Base-by-base conservation (phyloP, 306 rosid species). In the Vigna radiata region DNA sequence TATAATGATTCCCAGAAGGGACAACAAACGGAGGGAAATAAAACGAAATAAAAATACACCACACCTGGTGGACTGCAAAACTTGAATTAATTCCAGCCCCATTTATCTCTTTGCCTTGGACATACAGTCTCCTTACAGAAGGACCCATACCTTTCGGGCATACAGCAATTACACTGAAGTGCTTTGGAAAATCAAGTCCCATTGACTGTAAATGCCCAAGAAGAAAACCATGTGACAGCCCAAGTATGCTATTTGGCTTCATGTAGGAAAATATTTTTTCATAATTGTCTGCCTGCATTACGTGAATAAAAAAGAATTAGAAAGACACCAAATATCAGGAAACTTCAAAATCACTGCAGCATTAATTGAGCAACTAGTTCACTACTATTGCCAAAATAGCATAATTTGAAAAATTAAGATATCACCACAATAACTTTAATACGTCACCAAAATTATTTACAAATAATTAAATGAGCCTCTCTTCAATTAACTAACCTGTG, bases 71-170 rank as follows among this genome's bases (percentile, higher is more conserved):
- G 60, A 92, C 97, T 10, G 87, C 98, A 85, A 96, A 96, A 83
- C 99, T 96, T 52, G 99, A 81, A 83, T 96, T 92, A 68, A 96
- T 96, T 82, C 99, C 99, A 5, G 99, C 99, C 79, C 99, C 99
- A 81, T 95, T 95, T 31, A 95, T 82, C 69, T 92, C 98, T 87
- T 91, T 92, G 43, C 99, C 99, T 84, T 95, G 99, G 49, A 95
- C 94, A 81, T 95, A 95, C 18, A 95, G 90, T 78, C 99, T 92
- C 89, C 99, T 89, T 37, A 95, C 99, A 5, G 99, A 95, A 19
- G 99, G 99, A 79, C 99, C 99, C 99, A 95, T 95, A 21, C 99
- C 99, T 89, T 95, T 95, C 0, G 99, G 99, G 70, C 99, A 95
- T 21, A 92, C 97, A 78, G 99, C 99, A 86, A 96, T 91, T 14